Evolutionary conservation across 164 flowering plant species (phyloP), one percentile per base, ranked within the genome.

Genomic region (Piper betle): DNA sequence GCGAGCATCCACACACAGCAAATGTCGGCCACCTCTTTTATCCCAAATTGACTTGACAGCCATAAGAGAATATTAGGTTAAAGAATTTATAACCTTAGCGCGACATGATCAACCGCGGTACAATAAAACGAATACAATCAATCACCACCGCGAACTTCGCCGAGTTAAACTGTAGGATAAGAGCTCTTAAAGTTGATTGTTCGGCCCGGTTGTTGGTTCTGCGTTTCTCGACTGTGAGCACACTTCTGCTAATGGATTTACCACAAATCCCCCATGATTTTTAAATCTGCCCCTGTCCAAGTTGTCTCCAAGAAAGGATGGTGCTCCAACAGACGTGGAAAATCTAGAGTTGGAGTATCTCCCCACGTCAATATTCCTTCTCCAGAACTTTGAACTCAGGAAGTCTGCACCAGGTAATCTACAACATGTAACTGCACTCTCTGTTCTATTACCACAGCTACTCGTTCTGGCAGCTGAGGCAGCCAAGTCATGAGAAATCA

Each of bases 341-440:
- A 79, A 66, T 62, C 76, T 77, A 15, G 88, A 73, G 39, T 72
- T 52, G 11, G 82, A 66, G 55, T 63, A 70, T 55, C 79, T 76
- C 37, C 78, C 79, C 37, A 38, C 38, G n/a, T 81, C 89, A 25
- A 82, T 59, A 25, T 25, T 25, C 74, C 71, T 87, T 77, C 78
- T 85, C 93, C 94, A 77, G 67, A 86, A 85, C 72, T 80, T 88
- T 63, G 95, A 81, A 69, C 96, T 90, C 70, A 84, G 71, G 74
- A 87, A 86, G 12, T 84, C 87, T n/a, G 96, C 81, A 57, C 87
- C 88, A 59, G 96, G 88, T 43, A 91, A 57, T 71, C 72, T 69
- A 72, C 92, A 88, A 66, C 99, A 93, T 42, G 80, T 60, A 57
- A 72, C 33, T 25, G 33, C 33, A 25, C 33, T 71, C 58, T 79